These are phyloP conservation scores for Taiwanofungus camphoratus DNA, from an alignment of 1,284 basidiomycete species.

Conservation along the genomic window DNA sequence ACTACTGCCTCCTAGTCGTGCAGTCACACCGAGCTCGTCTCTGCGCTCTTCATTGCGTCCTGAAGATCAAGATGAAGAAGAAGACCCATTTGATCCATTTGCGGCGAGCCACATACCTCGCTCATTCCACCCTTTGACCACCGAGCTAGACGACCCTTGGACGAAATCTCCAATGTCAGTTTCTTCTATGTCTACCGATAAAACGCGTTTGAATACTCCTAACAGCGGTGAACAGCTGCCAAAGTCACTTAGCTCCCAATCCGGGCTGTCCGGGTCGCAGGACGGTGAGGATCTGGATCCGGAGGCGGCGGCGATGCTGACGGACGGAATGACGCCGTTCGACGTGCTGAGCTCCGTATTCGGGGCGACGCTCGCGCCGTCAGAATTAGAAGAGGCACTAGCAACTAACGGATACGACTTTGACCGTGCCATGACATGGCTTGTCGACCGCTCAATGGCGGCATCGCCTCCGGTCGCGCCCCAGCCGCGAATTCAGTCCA, in stretches of 20 bases:
- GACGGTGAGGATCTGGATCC: conserved; percentile 40
- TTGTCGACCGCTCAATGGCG: conserved; percentile 69
- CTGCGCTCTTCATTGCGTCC: conserved; percentile 58
- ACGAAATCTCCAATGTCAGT: conserved; percentile 42
- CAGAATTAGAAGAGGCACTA: conserved; percentile 91
- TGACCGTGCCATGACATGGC: conserved; percentile 89
- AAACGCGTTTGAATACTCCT: conserved; percentile 26
- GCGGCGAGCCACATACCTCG: conserved; percentile 40
- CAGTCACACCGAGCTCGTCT: conserved; percentile 48
- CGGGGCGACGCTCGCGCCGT: conserved; percentile 79
- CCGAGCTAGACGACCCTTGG: conserved; percentile 62
- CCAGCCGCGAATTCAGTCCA: conserved; percentile 50
- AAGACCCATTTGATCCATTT: conserved; percentile 76
- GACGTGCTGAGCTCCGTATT: conserved; percentile 95
- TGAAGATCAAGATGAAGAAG: conserved; percentile 54
- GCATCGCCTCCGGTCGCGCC: conserved; percentile 33
- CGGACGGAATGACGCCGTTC: conserved; percentile 93
- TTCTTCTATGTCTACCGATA: conserved; percentile 45
- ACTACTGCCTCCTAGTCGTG: conserved; percentile 46
- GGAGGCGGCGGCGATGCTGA: conserved; percentile 55
- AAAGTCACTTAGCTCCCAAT: conserved; percentile 10
- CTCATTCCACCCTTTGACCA: conserved; percentile 57
- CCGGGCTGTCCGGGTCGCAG: conserved; percentile 3
- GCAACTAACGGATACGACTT: conserved; percentile 89
- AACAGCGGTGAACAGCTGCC: conserved; percentile 15